Conservation (phyloP, 495 filamentous ascomycete genomes). For the Penicillium paradoxum region DNA sequence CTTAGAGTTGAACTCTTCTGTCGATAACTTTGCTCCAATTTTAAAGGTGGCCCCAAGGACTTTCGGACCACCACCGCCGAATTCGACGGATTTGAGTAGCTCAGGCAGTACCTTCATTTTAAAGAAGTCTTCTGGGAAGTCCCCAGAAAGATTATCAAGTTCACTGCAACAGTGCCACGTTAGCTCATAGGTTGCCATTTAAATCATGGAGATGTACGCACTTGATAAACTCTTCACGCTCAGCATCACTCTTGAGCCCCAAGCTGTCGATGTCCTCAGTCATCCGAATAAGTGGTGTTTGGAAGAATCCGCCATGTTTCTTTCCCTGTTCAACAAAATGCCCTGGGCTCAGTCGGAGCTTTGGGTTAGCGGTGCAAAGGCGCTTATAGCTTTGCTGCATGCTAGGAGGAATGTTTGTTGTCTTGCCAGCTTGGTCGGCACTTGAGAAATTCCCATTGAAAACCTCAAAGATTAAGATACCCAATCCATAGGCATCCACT, state of each 20-base stretch:
- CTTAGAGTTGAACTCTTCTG: constrained; percentile 81
- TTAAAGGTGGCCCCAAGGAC: constrained; percentile 85
- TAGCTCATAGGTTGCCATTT: background rate
- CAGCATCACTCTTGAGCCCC: constrained; percentile 76
- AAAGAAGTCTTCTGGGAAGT: constrained; percentile 96
- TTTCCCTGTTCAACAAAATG: constrained; percentile 88
- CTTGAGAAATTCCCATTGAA: constrained; percentile 78
- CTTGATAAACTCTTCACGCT: constrained; percentile 83
- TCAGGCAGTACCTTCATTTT: constrained; percentile 95
- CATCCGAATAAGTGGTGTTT: constrained; percentile 83
- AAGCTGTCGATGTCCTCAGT: constrained; percentile 89
- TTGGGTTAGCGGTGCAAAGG: constrained; percentile 81
- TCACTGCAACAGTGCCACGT: constrained; percentile 48
- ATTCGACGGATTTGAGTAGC: constrained; percentile 94
- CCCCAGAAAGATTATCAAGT: constrained; percentile 78
- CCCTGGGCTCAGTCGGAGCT: constrained; percentile 72
- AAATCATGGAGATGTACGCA: constrained; percentile 19
- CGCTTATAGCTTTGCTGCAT: constrained; percentile 90
- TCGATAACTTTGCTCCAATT: constrained; percentile 77
- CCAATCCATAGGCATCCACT: constrained; percentile 82
- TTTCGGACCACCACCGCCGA: constrained; percentile 91
- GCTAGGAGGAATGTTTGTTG: constrained; percentile 76
- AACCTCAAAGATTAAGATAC: constrained; percentile 77
- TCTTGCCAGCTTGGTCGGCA: constrained; percentile 71
- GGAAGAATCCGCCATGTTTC: constrained; percentile 80